A percentile compares a stretch with the other conserved stretches of the same genome.
Evolutionary conservation across 1,284 basidiomycete genomes (phyloP).

Genomic region (Leccinum holopus): DNA sequence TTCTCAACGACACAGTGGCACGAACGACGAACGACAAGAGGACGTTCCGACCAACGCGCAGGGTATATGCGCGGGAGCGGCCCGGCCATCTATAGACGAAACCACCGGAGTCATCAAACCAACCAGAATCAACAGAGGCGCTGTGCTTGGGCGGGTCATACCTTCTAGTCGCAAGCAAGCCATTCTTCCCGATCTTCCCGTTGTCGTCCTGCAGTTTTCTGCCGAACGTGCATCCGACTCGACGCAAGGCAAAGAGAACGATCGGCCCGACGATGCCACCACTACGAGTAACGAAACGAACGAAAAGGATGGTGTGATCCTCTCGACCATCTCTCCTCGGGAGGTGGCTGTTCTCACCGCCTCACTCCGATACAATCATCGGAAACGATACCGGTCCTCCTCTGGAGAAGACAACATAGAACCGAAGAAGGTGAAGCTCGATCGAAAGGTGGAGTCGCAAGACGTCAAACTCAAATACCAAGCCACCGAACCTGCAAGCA

Average conservation of each 20-base stretch:
- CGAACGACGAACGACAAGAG: background rate
- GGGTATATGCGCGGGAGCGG: constrained; percentile 17
- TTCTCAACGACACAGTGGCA: background rate
- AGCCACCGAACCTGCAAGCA: constrained; percentile 27
- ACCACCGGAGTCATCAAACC: background rate
- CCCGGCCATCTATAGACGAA: background rate
- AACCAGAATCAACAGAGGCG: background rate
- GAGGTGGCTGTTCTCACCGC: background rate
- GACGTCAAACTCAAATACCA: constrained; percentile 14
- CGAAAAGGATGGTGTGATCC: background rate
- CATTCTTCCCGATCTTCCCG: background rate
- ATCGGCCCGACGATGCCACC: background rate
- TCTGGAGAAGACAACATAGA: background rate
- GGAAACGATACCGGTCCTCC: constrained; percentile 25
- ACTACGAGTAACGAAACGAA: background rate
- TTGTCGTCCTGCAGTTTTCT: background rate
- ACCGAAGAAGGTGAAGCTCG: constrained; percentile 24
- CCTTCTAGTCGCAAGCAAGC: background rate
- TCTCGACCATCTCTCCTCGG: background rate
- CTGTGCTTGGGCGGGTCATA: background rate
- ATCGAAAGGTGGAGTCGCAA: constrained; percentile 5
- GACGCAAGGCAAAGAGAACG: background rate
- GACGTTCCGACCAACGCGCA: background rate
- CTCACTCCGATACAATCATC: background rate
- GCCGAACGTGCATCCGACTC: background rate